Evolutionary conservation across 1,284 basidiomycete genomes (phyloP).

Genomic region (Fomitopsis pinicola): DNA sequence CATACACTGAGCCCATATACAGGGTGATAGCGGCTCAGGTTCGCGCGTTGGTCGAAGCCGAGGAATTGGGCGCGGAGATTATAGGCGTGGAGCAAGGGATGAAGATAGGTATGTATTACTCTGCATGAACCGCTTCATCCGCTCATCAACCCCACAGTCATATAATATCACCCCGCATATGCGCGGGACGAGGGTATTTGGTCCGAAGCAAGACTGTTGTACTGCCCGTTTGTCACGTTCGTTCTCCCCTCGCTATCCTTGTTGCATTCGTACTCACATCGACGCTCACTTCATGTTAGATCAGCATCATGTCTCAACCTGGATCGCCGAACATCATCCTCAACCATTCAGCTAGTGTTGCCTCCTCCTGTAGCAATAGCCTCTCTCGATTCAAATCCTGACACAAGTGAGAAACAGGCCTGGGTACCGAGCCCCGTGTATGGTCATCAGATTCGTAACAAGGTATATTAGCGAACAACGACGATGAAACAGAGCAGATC

Average conservation of each 20-base stretch:
- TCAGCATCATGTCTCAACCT: not conserved
- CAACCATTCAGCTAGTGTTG: too few relatives aligned
- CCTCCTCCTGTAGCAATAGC: not conserved
- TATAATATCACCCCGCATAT: not conserved
- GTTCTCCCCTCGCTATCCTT: not conserved
- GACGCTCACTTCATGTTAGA: not conserved
- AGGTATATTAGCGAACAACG: slow-evolving; percentile 21
- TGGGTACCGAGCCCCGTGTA: slow-evolving; percentile 1
- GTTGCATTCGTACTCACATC: not conserved
- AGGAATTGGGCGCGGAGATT: slow-evolving; percentile 58
- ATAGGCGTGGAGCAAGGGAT: slow-evolving; percentile 68
- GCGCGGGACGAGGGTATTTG: not conserved
- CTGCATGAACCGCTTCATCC: not conserved
- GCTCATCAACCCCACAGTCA: not conserved
- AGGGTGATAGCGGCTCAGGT: slow-evolving; percentile 63
- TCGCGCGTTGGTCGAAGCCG: slow-evolving; percentile 46
- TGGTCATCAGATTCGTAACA: slow-evolving; percentile 24
- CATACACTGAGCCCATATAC: slow-evolving; percentile 42
- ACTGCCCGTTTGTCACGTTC: not conserved
- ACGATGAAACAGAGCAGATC: slow-evolving; percentile 1
- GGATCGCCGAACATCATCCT: too few relatives aligned
- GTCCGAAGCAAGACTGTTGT: not conserved
- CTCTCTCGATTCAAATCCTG: not conserved
- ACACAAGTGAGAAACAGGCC: too few relatives aligned
- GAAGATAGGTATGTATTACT: slow-evolving; percentile 49